A percentile compares a stretch with the other conserved stretches of the same genome.
phyloP scores from a whole-genome alignment of 2,329 filamentous ascomycete species.

The Anthostomella pinea region DNA sequence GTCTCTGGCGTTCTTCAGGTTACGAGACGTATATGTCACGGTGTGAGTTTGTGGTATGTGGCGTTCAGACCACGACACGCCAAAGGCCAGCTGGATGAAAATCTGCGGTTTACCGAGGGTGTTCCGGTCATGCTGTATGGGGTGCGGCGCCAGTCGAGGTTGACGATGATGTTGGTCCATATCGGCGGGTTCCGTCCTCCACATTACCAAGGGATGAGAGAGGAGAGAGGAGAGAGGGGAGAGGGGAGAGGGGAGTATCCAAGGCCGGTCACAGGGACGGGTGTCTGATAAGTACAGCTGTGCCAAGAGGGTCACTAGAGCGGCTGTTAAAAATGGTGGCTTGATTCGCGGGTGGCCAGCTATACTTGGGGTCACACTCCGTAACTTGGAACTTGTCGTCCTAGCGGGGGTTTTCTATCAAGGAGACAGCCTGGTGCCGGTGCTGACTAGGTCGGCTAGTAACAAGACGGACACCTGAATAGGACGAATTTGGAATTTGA shows the following conservation, averaged over 20 bases:
- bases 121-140: constrained; percentile 25
- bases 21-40: constrained; percentile 46
- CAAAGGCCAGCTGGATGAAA: constrained; percentile 51
- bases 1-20: constrained; percentile 38
- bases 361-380: too few species aligned
- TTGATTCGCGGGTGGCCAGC: background rate
- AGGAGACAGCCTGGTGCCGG: too few species aligned
- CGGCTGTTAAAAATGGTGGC: background rate
- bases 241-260: constrained; percentile 3
- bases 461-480: background rate
- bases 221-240: too few species aligned
- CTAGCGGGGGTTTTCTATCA: too few species aligned
- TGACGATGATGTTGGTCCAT: constrained; percentile 22
- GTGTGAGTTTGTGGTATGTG: constrained; percentile 43
- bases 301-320: constrained; percentile 9
- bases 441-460: too few species aligned
- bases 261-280: background rate
- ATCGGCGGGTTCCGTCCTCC: constrained; percentile 23
- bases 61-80: constrained; percentile 47
- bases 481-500: background rate
- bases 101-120: constrained; percentile 39
- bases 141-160: constrained; percentile 8
- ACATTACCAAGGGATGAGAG: constrained; percentile 16
- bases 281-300: constrained; percentile 12
- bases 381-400: too few species aligned